Evolutionary conservation across 345 rosid species (phyloP).

Genomic region (Bretschneidera sinensis): DNA sequence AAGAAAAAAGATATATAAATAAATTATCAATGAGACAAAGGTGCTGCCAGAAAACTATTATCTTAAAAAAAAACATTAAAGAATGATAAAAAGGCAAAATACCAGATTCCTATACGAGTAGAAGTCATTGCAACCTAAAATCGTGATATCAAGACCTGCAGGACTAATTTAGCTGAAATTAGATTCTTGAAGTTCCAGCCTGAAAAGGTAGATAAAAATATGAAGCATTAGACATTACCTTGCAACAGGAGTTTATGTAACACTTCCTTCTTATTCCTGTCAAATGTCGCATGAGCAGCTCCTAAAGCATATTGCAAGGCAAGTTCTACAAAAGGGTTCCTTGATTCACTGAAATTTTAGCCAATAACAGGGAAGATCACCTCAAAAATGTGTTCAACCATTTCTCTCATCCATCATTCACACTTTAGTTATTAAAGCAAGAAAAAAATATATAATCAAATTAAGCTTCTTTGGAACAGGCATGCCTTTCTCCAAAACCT

Average conservation of each 20-base stretch:
- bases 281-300: slow-evolving; percentile 59
- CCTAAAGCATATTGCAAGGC: slow-evolving; percentile 76
- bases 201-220: not conserved
- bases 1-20: no score
- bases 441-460: not conserved
- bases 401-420: not conserved
- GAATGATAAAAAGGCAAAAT: not conserved
- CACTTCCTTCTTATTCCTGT: slow-evolving; percentile 46
- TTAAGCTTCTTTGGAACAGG: not conserved
- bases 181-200: slow-evolving; percentile 16
- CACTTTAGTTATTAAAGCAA: no score
- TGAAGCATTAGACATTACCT: slow-evolving; percentile 38
- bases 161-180: slow-evolving; percentile 22
- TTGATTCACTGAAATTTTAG: slow-evolving; percentile 50
- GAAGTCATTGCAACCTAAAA: slow-evolving; percentile 91
- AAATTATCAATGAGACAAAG: no score
- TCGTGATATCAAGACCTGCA: slow-evolving; percentile 87
- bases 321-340: slow-evolving; percentile 88
- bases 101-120: slow-evolving; percentile 95
- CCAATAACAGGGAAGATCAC: not conserved
- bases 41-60: not conserved
- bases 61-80: no score
- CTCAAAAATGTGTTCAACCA: not conserved
- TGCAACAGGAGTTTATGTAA: slow-evolving; percentile 71
- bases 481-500: not conserved